Percentiles rank a stretch among this genome's conserved stretches.
Conservation (phyloP, 257 asterid species). For the Scutellaria galericulata region DNA sequence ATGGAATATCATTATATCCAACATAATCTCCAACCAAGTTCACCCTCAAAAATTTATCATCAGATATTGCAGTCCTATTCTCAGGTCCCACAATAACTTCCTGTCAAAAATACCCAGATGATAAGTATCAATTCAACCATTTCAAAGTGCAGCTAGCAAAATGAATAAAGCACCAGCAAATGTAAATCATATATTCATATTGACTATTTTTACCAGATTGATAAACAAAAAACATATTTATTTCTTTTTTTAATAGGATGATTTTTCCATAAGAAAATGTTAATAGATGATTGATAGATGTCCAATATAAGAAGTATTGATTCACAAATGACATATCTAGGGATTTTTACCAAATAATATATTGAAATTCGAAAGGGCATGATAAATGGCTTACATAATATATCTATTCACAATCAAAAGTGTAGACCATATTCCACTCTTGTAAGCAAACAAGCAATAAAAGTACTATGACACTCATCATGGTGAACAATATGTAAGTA, state of each 20-base stretch:
- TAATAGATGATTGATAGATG: no score
- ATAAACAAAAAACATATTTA: not conserved
- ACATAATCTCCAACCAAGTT: slow-evolving; percentile 89
- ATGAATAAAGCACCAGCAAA: slow-evolving; percentile 5
- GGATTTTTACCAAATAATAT: no score
- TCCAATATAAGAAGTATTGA: no score
- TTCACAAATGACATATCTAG: no score
- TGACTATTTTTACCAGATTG: not conserved
- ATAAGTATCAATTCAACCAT: not conserved
- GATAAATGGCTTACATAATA: no score
- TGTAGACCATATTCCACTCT: no score
- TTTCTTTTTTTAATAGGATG: not conserved
- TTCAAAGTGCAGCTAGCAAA: not conserved
- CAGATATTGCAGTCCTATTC: slow-evolving; percentile 84
- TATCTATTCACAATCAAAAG: no score
- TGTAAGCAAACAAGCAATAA: no score
- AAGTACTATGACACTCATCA: no score
- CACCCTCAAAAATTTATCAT: slow-evolving; percentile 78
- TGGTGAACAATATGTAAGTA: no score
- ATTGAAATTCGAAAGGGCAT: no score
- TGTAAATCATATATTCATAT: slow-evolving; percentile 16
- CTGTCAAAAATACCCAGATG: slow-evolving; percentile 44
- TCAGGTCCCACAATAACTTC: slow-evolving; percentile 87
- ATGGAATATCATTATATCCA: slow-evolving; percentile 86
- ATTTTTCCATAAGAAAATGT: not conserved